Evolutionary conservation across 805 yeast species (phyloP).

Genomic region (Candida odintsovae): DNA sequence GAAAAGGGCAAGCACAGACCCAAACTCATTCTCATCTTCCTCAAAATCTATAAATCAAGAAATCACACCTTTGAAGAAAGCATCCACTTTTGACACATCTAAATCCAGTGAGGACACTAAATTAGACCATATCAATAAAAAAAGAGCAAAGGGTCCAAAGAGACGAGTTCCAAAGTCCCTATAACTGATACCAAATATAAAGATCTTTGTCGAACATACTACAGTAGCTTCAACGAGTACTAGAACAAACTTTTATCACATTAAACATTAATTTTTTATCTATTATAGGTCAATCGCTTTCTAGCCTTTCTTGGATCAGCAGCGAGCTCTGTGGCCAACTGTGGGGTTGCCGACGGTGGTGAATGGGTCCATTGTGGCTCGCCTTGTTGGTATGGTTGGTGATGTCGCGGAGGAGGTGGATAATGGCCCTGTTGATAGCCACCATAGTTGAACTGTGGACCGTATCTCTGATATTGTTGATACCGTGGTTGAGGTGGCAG

Average conservation of each 20-base stretch:
- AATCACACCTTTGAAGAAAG: conserved; percentile 8
- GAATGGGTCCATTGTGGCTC: background rate
- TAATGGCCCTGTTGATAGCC: background rate
- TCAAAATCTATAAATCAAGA: background rate
- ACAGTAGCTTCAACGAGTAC: background rate
- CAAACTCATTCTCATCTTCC: conserved; percentile 4
- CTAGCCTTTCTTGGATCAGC: background rate
- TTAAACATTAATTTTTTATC: background rate
- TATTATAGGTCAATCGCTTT: background rate
- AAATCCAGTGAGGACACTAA: background rate
- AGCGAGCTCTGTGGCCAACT: background rate
- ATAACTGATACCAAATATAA: background rate
- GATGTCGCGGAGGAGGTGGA: background rate
- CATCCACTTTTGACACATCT: conserved; percentile 19
- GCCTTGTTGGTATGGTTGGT: background rate
- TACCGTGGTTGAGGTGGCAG: background rate
- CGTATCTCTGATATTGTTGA: background rate
- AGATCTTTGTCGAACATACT: no score
- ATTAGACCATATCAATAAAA: conserved; percentile 26
- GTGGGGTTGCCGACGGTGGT: background rate
- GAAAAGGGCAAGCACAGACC: conserved; percentile 16
- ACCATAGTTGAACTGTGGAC: background rate
- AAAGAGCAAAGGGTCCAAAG: conserved; percentile 31
- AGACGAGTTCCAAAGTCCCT: conserved; percentile 27
- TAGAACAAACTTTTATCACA: conserved; percentile 1